Evolutionary conservation across 2,329 filamentous ascomycete species (phyloP).

Genomic region (Zymoseptoria crescenta): DNA sequence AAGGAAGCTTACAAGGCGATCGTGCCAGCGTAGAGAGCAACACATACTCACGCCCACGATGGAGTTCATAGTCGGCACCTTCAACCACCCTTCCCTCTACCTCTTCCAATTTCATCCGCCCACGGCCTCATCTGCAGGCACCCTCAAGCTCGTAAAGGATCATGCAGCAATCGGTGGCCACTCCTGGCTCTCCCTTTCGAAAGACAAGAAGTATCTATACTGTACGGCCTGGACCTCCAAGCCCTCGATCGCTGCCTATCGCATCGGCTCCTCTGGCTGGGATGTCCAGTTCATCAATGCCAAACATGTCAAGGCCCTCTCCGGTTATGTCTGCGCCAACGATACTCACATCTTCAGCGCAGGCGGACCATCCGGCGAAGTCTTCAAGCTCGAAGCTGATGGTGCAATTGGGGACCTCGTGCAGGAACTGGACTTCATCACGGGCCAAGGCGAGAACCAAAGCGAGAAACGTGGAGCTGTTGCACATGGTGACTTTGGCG

Average conservation of each 20-base stretch:
- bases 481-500: slow-evolving; percentile 30
- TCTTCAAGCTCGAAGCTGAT: slow-evolving; percentile 24
- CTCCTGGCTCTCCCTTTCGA: slow-evolving; percentile 30
- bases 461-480: slow-evolving; percentile 22
- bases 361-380: slow-evolving; percentile 29
- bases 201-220: slow-evolving; percentile 25
- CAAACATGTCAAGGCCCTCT: slow-evolving; percentile 23
- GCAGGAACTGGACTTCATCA: slow-evolving; percentile 28
- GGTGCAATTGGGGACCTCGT: slow-evolving; percentile 26
- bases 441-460: slow-evolving; percentile 21
- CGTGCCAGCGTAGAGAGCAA: too few species aligned
- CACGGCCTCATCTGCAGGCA: slow-evolving; percentile 3
- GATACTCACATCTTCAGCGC: slow-evolving; percentile 27
- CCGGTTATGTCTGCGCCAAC: slow-evolving; percentile 28
- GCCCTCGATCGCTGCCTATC: slow-evolving; percentile 28
- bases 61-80: slow-evolving; percentile 31
- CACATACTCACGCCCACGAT: slow-evolving; percentile 11
- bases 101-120: slow-evolving; percentile 26
- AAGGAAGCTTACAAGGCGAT: too few species aligned
- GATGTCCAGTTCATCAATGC: slow-evolving; percentile 27
- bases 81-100: slow-evolving; percentile 27
- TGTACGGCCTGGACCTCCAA: slow-evolving; percentile 30
- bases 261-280: slow-evolving; percentile 15
- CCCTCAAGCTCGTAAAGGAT: slow-evolving; percentile 20
- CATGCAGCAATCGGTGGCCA: slow-evolving; percentile 28